phyloP scores from a whole-genome alignment of 148 eudicot genomes.

The Rhododendron simsii region DNA sequence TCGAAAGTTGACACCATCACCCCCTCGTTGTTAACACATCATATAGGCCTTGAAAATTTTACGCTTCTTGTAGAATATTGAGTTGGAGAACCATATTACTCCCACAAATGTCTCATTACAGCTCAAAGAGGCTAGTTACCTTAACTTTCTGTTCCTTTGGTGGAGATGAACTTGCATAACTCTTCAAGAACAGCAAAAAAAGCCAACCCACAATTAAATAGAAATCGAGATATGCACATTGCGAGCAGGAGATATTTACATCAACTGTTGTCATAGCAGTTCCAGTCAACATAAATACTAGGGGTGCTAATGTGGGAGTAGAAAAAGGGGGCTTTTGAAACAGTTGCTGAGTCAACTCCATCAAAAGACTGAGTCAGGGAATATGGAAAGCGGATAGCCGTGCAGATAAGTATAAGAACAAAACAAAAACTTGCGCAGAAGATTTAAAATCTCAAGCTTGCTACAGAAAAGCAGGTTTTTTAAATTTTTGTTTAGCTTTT shows the following conservation, averaged over 20 bases:
- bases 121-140: conserved; percentile 1
- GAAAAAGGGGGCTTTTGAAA: background rate
- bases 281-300: background rate
- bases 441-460: background rate
- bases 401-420: background rate
- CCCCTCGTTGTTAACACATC: background rate
- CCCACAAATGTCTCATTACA: background rate
- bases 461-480: background rate
- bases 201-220: background rate
- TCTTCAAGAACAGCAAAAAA: conserved; percentile 3
- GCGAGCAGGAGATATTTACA: background rate
- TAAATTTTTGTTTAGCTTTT: background rate
- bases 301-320: background rate
- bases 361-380: background rate
- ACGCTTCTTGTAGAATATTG: background rate
- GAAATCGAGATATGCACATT: background rate
- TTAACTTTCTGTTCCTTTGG: conserved; percentile 18
- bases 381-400: background rate
- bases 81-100: background rate
- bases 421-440: background rate
- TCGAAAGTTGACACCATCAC: background rate
- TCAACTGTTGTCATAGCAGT: background rate
- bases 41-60: background rate
- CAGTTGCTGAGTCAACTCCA: background rate
- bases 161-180: conserved; percentile 18